Conservation (phyloP, 1,284 basidiomycete genomes). For the Trichosporon sp. region DNA sequence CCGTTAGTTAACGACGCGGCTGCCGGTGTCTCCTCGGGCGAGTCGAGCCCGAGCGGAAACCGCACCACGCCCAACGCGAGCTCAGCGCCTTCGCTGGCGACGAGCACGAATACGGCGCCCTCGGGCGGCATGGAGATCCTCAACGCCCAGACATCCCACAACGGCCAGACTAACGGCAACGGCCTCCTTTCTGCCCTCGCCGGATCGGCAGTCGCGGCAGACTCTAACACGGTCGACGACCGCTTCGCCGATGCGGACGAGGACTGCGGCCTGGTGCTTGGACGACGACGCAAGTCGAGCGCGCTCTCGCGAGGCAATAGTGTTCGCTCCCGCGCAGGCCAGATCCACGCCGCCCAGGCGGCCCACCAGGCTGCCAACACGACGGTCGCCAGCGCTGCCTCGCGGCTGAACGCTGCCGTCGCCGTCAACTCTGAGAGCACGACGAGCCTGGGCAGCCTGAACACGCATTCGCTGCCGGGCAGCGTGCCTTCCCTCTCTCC, state of each 20-base stretch:
- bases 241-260: conserved; percentile 14
- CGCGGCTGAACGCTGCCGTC: background rate
- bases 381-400: background rate
- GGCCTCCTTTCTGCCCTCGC: background rate
- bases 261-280: conserved; percentile 11
- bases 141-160: background rate
- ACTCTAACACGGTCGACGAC: conserved; percentile 1
- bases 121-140: background rate
- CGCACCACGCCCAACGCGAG: conserved; percentile 4
- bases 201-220: background rate
- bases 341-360: conserved; percentile 15
- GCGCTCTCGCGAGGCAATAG: conserved; percentile 4
- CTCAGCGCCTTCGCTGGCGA: background rate
- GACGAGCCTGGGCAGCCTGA: conserved; percentile 9
- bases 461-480: background rate
- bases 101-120: background rate
- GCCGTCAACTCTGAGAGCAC: conserved; percentile 3
- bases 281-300: conserved; percentile 16
- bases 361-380: conserved; percentile 10
- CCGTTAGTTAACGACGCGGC: conserved; percentile 12
- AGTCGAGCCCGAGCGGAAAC: background rate
- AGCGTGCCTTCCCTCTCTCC: conserved; percentile 8
- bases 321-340: conserved; percentile 12
- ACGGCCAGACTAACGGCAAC: background rate
- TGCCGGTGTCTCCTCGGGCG: background rate